Conservation (phyloP, 306 rosid genomes). For the Malus orientalis region DNA sequence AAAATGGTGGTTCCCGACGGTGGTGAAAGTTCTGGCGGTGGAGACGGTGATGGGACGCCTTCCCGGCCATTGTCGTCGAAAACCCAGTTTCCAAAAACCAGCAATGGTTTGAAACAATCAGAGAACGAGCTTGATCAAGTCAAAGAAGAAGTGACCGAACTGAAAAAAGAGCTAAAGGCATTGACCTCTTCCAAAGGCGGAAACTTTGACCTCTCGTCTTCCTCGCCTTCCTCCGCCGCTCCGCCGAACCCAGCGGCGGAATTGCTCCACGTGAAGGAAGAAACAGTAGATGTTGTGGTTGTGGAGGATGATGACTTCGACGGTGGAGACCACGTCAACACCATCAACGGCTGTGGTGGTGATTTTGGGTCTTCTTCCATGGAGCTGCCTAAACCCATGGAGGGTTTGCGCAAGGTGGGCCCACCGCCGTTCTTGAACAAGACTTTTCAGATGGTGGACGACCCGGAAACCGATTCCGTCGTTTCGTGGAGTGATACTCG, state of each 20-base stretch:
- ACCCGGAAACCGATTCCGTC: conserved; percentile 59
- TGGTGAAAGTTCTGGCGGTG: conserved; percentile 1
- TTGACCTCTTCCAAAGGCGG: conserved; percentile 1
- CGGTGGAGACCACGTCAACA: neutral
- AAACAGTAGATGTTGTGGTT: conserved; percentile 1
- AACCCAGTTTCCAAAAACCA: neutral
- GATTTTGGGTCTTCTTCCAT: conserved; percentile 22
- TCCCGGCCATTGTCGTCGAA: neutral
- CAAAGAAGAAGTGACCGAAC: neutral
- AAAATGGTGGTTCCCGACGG: conserved; percentile 27
- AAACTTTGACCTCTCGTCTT: conserved; percentile 16
- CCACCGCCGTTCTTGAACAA: conserved; percentile 89
- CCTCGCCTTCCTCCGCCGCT: conserved; percentile 10
- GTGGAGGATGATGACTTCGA: conserved; percentile 5
- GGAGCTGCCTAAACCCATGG: conserved; percentile 54
- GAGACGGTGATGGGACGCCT: neutral
- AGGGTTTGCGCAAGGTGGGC: conserved; percentile 56
- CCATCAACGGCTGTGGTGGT: neutral
- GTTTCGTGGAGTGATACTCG: conserved; percentile 69
- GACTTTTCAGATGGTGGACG: conserved; percentile 84
- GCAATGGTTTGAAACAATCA: neutral
- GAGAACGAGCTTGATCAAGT: neutral
- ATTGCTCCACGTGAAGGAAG: conserved; percentile 34
- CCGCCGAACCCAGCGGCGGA: neutral
- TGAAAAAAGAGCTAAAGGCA: neutral